phyloP scores from a whole-genome alignment of 1,284 basidiomycete species.

The Neolentinus lepideus region DNA sequence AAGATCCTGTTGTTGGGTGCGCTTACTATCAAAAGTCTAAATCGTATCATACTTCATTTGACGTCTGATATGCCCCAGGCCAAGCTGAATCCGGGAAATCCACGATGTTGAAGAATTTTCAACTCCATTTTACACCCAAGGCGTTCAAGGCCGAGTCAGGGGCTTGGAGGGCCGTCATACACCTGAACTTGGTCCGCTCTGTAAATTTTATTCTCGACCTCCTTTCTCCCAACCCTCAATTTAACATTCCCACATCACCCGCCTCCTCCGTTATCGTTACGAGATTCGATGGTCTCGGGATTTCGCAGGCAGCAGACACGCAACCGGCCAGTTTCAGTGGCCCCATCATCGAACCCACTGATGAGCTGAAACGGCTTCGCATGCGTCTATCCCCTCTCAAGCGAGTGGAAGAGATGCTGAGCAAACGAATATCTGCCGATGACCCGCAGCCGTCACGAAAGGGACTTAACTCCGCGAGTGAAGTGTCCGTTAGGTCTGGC shows the following conservation, averaged over 20 bases:
- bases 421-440: conserved; percentile 16
- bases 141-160: conserved; percentile 49
- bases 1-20: conserved; percentile 51
- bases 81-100: conserved; percentile 65
- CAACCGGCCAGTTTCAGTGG: not conserved
- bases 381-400: conserved; percentile 47
- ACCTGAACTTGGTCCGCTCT: conserved; percentile 55
- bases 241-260: not conserved
- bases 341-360: conserved; percentile 4
- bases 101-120: conserved; percentile 59
- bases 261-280: not conserved
- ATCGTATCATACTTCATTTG: not conserved
- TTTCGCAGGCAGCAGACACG: not conserved
- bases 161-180: conserved; percentile 55
- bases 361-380: conserved; percentile 35
- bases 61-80: conserved; percentile 26
- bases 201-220: conserved; percentile 49
- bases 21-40: conserved; percentile 12
- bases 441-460: conserved; percentile 5
- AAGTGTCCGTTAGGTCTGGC: conserved; percentile 40
- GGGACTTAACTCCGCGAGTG: conserved; percentile 11
- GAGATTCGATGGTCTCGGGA: not conserved
- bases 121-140: conserved; percentile 51
- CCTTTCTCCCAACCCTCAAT: conserved; percentile 15
- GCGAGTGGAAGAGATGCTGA: conserved; percentile 47